Percentiles rank a stretch among this genome's conserved stretches.
Conservation (phyloP, 305 asterid genomes). For the Euphrasia arctica region DNA sequence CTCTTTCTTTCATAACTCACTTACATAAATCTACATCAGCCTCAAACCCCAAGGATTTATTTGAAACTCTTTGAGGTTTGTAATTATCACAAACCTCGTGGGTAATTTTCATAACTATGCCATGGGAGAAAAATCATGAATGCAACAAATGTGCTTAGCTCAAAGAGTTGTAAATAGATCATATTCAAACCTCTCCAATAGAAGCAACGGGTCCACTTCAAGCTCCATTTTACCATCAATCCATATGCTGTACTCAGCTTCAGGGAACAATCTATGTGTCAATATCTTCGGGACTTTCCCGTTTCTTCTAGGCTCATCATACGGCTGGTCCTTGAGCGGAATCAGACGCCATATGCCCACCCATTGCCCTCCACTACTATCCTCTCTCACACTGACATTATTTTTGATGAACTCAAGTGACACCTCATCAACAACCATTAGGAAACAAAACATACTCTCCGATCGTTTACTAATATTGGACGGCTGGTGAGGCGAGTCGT, state of each 20-base stretch:
- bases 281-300: conserved; percentile 97
- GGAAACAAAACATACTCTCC: conserved; percentile 72
- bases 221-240: conserved; percentile 99
- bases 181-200: conserved; percentile 76
- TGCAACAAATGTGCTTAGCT: not conserved
- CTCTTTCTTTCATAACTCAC: not conserved
- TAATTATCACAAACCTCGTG: not conserved
- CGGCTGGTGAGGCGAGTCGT: conserved; percentile 89
- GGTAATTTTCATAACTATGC: not conserved
- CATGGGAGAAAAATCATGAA: not conserved
- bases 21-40: not conserved
- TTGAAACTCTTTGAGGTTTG: not conserved
- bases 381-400: conserved; percentile 67
- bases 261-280: conserved; percentile 90
- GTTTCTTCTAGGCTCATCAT: conserved; percentile 96
- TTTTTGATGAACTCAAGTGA: conserved; percentile 70
- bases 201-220: conserved; percentile 86
- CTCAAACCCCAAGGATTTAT: not conserved
- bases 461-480: conserved; percentile 77
- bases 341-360: conserved; percentile 93
- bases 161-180: conserved; percentile 4
- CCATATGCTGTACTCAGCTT: conserved; percentile 95
- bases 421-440: conserved; percentile 90
- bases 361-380: conserved; percentile 72
- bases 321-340: conserved; percentile 81